A percentile compares a stretch with the other conserved stretches of the same genome.
Evolutionary conservation across 2,329 filamentous ascomycete genomes (phyloP).

Genomic region (Beauveria bassiana): DNA sequence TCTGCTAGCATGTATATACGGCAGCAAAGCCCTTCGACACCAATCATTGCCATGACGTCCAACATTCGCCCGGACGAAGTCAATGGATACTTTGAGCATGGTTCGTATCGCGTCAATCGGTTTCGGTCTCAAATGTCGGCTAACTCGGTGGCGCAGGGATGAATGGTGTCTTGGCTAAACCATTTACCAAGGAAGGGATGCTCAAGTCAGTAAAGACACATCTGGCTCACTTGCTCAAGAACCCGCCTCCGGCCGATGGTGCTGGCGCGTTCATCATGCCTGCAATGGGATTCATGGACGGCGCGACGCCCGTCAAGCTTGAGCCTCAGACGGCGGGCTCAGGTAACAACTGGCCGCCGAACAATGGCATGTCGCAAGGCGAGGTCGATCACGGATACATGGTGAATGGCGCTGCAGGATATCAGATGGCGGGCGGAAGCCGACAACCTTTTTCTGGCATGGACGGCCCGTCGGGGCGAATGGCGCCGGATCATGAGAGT

Average conservation of each 20-base stretch:
- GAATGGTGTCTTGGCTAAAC: slow-evolving; percentile 95
- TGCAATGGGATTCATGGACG: slow-evolving; percentile 18
- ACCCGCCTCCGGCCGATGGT: slow-evolving; percentile 39
- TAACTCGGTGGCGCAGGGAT: slow-evolving; percentile 56
- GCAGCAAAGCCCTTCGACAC: slow-evolving; percentile 71
- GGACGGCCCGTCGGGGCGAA: slow-evolving; percentile 15
- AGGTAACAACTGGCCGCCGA: not conserved
- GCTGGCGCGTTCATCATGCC: slow-evolving; percentile 6
- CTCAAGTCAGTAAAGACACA: slow-evolving; percentile 83
- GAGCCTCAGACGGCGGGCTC: slow-evolving; percentile 48
- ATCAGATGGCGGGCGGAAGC: slow-evolving; percentile 26
- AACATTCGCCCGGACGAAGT: slow-evolving; percentile 97
- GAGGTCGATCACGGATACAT: slow-evolving; percentile 40
- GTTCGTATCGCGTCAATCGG: slow-evolving; percentile 43
- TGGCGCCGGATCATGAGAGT: slow-evolving; percentile 32
- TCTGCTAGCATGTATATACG: slow-evolving; percentile 91
- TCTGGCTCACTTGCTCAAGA: slow-evolving; percentile 73
- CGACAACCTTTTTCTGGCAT: slow-evolving; percentile 13
- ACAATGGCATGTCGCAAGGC: slow-evolving; percentile 12
- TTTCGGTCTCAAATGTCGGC: not conserved
- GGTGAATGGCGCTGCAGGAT: slow-evolving; percentile 33
- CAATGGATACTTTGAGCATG: slow-evolving; percentile 93
- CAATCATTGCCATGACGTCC: slow-evolving; percentile 97
- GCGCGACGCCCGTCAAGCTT: slow-evolving; percentile 36
- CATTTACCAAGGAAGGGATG: slow-evolving; percentile 85